Base-by-base conservation (phyloP, 306 rosid genomes). In the Purshia tridentata region DNA sequence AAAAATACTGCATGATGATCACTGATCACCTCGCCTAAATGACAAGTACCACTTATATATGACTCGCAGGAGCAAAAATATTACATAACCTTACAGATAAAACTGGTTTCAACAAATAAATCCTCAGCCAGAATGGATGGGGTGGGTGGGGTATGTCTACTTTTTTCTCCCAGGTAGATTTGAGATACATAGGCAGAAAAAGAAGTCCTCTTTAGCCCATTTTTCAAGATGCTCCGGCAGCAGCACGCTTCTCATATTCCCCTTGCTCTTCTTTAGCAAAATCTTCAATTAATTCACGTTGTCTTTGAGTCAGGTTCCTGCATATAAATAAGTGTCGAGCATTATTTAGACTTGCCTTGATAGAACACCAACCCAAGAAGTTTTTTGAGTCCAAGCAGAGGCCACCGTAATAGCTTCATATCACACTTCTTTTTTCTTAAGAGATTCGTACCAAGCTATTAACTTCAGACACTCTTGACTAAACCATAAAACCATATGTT, bases 231-330 rank as follows among this genome's bases (percentile, higher is more conserved):
- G 92, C 74, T 44, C 72, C 74, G 1, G 84, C 77, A 10, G 83
- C 76, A 4, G 62, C 64, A 9, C 66, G 57, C 70, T 80, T 81
- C 0, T 23, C 78, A 4, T 16, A 57, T 16, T 76, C 84, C 23
- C 77, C 81, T 50, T 76, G 81, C 54, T 80, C 84, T 60, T 75
- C 81, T 84, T 94, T 94, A 35, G 84, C 86, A 70, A 90, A 91
- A 82, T 91, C 99, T 76, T 94, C 97, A 0, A 94, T 94, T 58
- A 94, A 69, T 81, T 91, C 85, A 0, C 88, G 88, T 70, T 91
- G 98, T 77, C 96, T 88, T 46, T 79, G 83, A 45, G 98, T 91
- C 63, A 91, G 86, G 65, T 77, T 88, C 81, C 97, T 94, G 86
- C 71, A 76, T 18, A 10, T 8, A 56, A 15, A 59, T 12, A 0